Evolutionary conservation across 495 filamentous ascomycete species (phyloP), one percentile per base, ranked within the genome.

Genomic region (Clohesyomyces aquaticus): DNA sequence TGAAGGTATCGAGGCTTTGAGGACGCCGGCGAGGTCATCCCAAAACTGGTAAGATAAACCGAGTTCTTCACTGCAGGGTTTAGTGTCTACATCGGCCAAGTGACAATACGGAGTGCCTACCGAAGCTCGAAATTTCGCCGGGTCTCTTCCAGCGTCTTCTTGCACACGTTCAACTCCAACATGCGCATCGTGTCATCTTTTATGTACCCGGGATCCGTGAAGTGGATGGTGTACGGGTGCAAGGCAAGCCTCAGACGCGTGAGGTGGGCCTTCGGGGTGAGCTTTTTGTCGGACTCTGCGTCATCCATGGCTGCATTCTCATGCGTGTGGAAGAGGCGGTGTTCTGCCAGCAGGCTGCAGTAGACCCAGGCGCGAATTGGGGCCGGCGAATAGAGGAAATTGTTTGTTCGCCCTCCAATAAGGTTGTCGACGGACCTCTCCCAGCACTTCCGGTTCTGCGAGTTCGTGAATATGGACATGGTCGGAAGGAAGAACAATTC

Each of bases 1-100:
- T 4, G 71, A 72, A 11, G 72, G 74, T 14, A 75, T 63, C 27
- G 76, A 73, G 1, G 73, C 74, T 53, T 71, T 65, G 49, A 78
- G 46, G 14, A 74, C 50, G 2, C 49, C 60, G 14, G 63, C 63
- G 12, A 76, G 55, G 10, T 75, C 74, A 11, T 67, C 49, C 76
- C 76, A 78, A 48, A 77, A 68, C 18, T 59, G 14, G 12, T 51
- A 21, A 27, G 72, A 59, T 9, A 57, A 55, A 16, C 76, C 76
- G 1, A 78, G 66, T 28, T 61, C 61, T 43, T 66, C 50, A 19
- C 71, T 72, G 22, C 8, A 19, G 4, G 2, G 11, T 21, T 64
- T 42, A 56, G 47, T 18, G 38, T 45, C 43, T 19, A 32, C 23
- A 14, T 28, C 32, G 9, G 26, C 1, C 55, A n/a, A 9, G 18